Evolutionary conservation across 2,329 filamentous ascomycete genomes (phyloP), one percentile per base, ranked within the genome.

Genomic region (Orbilia blumenaviensis): DNA sequence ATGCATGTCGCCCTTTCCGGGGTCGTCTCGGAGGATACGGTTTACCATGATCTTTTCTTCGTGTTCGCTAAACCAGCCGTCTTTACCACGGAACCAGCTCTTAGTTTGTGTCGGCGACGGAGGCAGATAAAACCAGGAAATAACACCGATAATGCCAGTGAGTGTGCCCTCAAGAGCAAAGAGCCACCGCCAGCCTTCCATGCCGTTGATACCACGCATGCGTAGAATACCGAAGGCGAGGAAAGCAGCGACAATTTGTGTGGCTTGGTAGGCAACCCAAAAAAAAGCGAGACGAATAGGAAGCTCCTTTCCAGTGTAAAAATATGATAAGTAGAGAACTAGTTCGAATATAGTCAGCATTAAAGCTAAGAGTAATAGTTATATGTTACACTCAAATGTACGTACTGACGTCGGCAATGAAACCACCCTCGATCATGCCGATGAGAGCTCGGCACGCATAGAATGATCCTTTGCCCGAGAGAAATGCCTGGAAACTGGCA

Each of bases 21-120:
- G 87, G 77, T 89, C 89, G 48, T 90, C 89, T 0, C 89, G 86
- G 23, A 83, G 78, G 23, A 90, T 84, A 23, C 86, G 86, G 80
- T 91, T 92, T 16, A 90, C 86, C 86, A 92, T 88, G 79, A 92
- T 91, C 68, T 88, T 86, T 79, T 92, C 90, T 80, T 92, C 88
- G 1, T 85, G 85, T 80, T 91, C 89, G 1, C 84, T 87, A 81
- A 90, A 91, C 89, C 89, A 90, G 3, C 90, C 89, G 18, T 83
- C 80, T 44, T 88, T 88, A 1, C 88, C 87, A 50, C 87, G 88
- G 77, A 92, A 86, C 48, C 85, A 82, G 18, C 86, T 86, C 8
- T 86, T 87, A 2, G 91, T 93, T 58, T 89, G 86, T 0, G 89
- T 90, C 0, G 91, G 90, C 0, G 89, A 91, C 25, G 85, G 82